Conservation (phyloP, 345 rosid genomes). For the Hevea brasiliensis region DNA sequence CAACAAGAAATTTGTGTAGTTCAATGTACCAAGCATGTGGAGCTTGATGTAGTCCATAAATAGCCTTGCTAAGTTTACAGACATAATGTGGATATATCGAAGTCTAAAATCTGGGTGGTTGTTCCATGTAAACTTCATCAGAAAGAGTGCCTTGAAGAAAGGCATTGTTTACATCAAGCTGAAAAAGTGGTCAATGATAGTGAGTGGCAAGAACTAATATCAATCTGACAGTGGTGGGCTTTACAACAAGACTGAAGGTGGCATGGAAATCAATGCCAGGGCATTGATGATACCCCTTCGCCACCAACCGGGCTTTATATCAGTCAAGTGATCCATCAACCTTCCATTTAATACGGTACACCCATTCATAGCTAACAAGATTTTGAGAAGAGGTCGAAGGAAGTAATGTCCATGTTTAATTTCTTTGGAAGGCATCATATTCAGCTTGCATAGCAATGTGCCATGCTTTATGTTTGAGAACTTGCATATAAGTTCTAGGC, state of each 20-base stretch:
- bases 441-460: slow-evolving; percentile 4
- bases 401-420: slow-evolving; percentile 3
- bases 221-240: not conserved
- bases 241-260: slow-evolving; percentile 8
- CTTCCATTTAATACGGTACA: not conserved
- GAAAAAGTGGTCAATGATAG: not conserved
- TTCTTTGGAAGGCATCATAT: not conserved
- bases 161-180: too few species aligned
- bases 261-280: not conserved
- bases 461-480: not conserved
- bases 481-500: not conserved
- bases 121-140: slow-evolving; percentile 8
- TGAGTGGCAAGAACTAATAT: not conserved
- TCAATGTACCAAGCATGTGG: not conserved
- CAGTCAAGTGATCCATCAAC: not conserved
- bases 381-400: not conserved
- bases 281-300: too few species aligned
- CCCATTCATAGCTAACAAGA: slow-evolving; percentile 6
- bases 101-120: not conserved
- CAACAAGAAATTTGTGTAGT: too few species aligned
- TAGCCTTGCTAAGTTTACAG: not conserved
- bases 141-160: not conserved
- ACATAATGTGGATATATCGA: not conserved
- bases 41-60: not conserved
- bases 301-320: not conserved